Evolutionary conservation across 306 rosid species (phyloP), one percentile per base, ranked within the genome.

Genomic region (Senna tora): DNA sequence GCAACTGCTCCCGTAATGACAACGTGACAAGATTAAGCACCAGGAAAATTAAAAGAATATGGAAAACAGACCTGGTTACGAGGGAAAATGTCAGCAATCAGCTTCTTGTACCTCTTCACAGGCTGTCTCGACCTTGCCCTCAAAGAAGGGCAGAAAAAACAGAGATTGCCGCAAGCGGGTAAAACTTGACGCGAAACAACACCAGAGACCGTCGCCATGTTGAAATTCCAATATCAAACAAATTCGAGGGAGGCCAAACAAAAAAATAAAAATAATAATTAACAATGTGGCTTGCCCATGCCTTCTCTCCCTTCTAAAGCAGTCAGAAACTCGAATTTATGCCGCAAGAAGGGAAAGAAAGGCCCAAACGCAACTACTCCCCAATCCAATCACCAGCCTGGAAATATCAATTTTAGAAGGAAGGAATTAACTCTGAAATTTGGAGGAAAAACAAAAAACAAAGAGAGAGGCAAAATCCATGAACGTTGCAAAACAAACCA

Each of bases 41-140:
- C 54, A 19, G 38, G 41, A 43, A 53, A 54, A 72, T 62, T 20
- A 38, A 62, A 49, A 74, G 39, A 78, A 39, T 46, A 63, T 11
- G 39, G 41, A 75, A 57, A 77, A 58, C 87, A 13, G 0, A 94
- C 99, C 99, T 78, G 89, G 62, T 86, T 84, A 15, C 91, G 96
- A 69, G 99, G 99, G 45, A 95, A 91, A 81, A 89, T 89, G 7
- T 91, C 97, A 53, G 97, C 88, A 34, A 95, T 88, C 79, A 95
- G 91, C 87, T 90, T 95, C 96, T 95, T 95, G 92, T 95, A 95
- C 84, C 99, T 88, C 93, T 95, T 95, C 45, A 95, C 96, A 28
- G 99, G 99, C 82, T 95, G 99, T 69, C 97, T 85, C 28, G 99
- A 95, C 88, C 99, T 84, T 59, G 97, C 79, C 79, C 97, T 82